Evolutionary conservation across 768 basidiomycete genomes (phyloP).

Genomic region (Kwoniella pini): DNA sequence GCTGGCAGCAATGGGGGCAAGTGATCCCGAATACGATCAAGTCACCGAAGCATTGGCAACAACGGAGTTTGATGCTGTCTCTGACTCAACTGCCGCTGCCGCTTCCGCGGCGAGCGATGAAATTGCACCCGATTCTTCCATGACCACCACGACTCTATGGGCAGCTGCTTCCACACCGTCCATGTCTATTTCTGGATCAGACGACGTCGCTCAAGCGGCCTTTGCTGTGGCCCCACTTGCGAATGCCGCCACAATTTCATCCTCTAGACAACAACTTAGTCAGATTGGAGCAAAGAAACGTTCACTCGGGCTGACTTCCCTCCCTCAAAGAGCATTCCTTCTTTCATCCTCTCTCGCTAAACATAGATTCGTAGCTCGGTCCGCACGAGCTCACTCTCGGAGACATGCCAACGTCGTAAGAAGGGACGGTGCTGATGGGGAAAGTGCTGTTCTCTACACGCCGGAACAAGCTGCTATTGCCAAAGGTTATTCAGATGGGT

Average conservation of each 20-base stretch:
- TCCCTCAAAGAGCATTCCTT: conserved; percentile 38
- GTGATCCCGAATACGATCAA: conserved; percentile 19
- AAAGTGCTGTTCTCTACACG: conserved; percentile 17
- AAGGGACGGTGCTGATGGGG: not conserved
- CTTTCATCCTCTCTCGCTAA: conserved; percentile 20
- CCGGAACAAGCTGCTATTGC: conserved; percentile 44
- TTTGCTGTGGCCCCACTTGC: conserved; percentile 3
- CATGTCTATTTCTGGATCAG: not conserved
- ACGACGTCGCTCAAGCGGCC: conserved; percentile 12
- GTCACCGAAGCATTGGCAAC: conserved; percentile 30
- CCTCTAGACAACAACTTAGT: conserved; percentile 20
- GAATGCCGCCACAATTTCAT: conserved; percentile 25
- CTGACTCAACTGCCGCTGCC: not conserved
- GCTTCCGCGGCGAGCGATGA: not conserved
- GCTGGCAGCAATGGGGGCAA: conserved; percentile 30
- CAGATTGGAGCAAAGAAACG: conserved; percentile 7
- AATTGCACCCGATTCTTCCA: not conserved
- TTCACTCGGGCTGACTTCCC: conserved; percentile 14
- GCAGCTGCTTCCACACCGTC: not conserved
- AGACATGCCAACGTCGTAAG: not conserved
- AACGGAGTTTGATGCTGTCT: conserved; percentile 23
- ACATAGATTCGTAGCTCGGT: conserved; percentile 32
- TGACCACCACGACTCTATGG: conserved; percentile 8
- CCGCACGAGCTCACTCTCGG: conserved; percentile 8
- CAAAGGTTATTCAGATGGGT: conserved; percentile 66